A percentile compares a stretch with the other conserved stretches of the same genome.
phyloP scores from a whole-genome alignment of 306 rosid genomes.

The Astragalus membranaceus region DNA sequence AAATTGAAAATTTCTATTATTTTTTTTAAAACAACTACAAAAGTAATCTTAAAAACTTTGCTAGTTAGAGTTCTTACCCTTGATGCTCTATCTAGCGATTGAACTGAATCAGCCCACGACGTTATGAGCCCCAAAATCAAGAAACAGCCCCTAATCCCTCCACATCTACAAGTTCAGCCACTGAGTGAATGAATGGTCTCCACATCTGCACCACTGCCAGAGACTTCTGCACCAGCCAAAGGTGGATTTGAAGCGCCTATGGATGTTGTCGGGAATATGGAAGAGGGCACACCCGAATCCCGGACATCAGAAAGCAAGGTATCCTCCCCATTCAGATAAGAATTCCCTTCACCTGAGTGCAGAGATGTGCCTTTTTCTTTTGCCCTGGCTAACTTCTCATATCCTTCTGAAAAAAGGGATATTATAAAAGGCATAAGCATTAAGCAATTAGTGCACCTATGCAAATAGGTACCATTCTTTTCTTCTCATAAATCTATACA shows the following conservation, averaged over 20 bases:
- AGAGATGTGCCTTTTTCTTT: conserved; percentile 45
- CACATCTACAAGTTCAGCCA: too few species aligned
- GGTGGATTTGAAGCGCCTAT: conserved; percentile 19
- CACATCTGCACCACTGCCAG: conserved; percentile 42
- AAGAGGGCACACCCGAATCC: conserved; percentile 35
- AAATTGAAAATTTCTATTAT: too few species aligned
- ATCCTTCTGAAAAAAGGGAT: conserved; percentile 63
- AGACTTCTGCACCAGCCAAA: conserved; percentile 32
- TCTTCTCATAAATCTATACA: conserved; percentile 2
- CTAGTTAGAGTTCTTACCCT: too few species aligned
- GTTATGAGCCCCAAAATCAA: too few species aligned
- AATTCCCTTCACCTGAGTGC: conserved; percentile 31
- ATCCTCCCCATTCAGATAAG: conserved; percentile 28
- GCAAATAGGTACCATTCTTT: background rate
- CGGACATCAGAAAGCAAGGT: conserved; percentile 30
- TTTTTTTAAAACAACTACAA: too few species aligned
- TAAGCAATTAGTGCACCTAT: background rate
- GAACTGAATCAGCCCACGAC: too few species aligned
- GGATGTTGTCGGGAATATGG: conserved; percentile 12
- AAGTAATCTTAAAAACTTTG: too few species aligned
- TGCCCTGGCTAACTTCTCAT: conserved; percentile 55
- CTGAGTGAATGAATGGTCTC: too few species aligned
- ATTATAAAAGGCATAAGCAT: conserved; percentile 6
- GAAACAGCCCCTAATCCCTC: too few species aligned
- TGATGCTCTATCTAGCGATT: too few species aligned